Evolutionary conservation across 2,329 filamentous ascomycete species (phyloP), one percentile per base, ranked within the genome.

Genomic region (Atkinsonella texensis): DNA sequence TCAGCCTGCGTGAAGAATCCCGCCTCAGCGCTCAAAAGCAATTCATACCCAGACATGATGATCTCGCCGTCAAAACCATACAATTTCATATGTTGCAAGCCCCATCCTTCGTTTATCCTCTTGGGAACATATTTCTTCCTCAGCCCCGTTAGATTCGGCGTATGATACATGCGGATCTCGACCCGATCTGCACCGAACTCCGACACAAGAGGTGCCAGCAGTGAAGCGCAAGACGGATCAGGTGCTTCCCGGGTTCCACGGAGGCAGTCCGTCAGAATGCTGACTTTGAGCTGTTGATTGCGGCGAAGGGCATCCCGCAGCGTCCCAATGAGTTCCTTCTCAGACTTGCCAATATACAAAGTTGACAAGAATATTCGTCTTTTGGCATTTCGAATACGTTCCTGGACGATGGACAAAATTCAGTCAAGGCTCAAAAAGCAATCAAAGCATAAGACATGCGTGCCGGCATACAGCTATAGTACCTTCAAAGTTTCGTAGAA

Each of bases 1-100:
- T 9, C 33, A 18, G 12, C 1, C 4, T 28, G 28, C 28, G 2
- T 28, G 7, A 28, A 28, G 28, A 28, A 28, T 5, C 28, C 28
- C 2, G 28, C 7, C 28, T 28, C 28, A 28, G 28, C 4, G 28
- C 7, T 28, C 28, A 6, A 28, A 28, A 28, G 7, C 4, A 28
- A 10, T 20, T 5, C 18, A 48, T 76, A 88, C 80, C 89, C 90
- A 8, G 90, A 95, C 60, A 98, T 80, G 57, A 98, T 91, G 53
- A 98, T 85, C 66, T 95, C 89, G 62, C 98, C 89, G 60, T 98
- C 93, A 20, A 95, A 74, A 0, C 93, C 93, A 60, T 98, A 98
- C 0, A 98, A 74, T 75, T 98, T 98, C 91, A 98, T 98, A 64
- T 98, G 93, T 65, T 98, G 93, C 55, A 98, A 70, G 1, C 93